Percentiles rank a stretch among this genome's conserved stretches.
phyloP scores from a whole-genome alignment of 768 basidiomycete species.

The Kwoniella sp. region DNA sequence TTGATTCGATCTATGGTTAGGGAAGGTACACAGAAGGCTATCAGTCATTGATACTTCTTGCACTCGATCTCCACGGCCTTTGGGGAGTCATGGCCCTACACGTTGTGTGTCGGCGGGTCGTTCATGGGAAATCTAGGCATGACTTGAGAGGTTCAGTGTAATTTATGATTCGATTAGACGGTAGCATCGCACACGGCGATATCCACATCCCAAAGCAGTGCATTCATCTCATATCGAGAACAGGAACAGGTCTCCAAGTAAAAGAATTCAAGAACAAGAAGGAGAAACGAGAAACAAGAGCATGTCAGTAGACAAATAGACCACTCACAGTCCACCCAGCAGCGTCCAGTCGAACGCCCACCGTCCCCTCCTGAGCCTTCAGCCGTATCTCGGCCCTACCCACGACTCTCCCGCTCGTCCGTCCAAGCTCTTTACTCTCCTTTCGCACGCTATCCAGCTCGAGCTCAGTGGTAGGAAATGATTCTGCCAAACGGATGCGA shows the following conservation, averaged over 20 bases:
- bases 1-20: conserved; percentile 4
- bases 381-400: conserved; percentile 23
- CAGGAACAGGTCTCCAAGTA: not conserved
- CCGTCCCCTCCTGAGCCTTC: conserved; percentile 19
- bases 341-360: conserved; percentile 33
- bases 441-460: not conserved
- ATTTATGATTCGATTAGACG: too few relatives aligned
- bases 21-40: not conserved
- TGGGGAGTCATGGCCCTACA: too few relatives aligned
- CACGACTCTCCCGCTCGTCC: conserved; percentile 19
- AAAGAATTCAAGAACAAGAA: not conserved
- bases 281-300: not conserved
- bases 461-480: conserved; percentile 7
- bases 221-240: not conserved
- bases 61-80: too few relatives aligned
- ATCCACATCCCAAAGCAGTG: not conserved
- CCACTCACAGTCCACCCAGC: conserved; percentile 45
- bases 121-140: too few relatives aligned
- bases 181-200: too few relatives aligned
- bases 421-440: conserved; percentile 18
- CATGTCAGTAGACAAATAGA: not conserved
- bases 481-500: not conserved
- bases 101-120: too few relatives aligned
- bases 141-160: too few relatives aligned
- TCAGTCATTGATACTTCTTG: too few relatives aligned